A percentile compares a stretch with the other conserved stretches of the same genome.
These are phyloP conservation scores for Beauveria caledonica DNA, from an alignment of 2,329 filamentous ascomycete genomes.

Conservation along the genomic window DNA sequence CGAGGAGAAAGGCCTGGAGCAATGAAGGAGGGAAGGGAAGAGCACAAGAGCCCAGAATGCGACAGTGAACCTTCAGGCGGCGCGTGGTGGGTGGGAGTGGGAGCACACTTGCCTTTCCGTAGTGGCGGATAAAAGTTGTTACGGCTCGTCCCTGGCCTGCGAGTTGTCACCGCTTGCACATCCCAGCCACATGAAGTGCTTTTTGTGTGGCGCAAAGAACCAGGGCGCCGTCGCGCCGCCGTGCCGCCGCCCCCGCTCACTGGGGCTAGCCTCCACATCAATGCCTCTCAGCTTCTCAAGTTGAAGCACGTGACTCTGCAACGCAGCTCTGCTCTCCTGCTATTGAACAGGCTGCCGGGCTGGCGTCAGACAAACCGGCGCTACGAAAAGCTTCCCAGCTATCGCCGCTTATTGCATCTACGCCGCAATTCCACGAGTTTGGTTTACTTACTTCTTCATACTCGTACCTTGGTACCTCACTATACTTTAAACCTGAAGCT, in stretches of 20 bases:
- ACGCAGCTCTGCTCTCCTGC: neutral
- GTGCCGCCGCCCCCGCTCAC: too few relatives aligned
- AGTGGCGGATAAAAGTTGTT: conserved; percentile 8
- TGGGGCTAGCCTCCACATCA: neutral
- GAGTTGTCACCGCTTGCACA: neutral
- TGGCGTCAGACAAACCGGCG: conserved; percentile 11
- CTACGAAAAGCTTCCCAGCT: conserved; percentile 6
- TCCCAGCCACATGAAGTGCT: neutral
- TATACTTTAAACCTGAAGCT: neutral
- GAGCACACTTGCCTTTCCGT: neutral
- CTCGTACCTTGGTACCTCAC: neutral
- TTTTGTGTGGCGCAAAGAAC: too few relatives aligned
- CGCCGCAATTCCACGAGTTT: neutral
- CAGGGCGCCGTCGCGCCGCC: too few relatives aligned
- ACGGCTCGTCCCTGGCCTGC: neutral
- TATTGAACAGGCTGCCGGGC: conserved; percentile 6
- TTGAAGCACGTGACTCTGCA: neutral
- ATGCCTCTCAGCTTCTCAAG: neutral
- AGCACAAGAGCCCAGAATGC: neutral
- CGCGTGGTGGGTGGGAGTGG: neutral
- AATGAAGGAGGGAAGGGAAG: neutral
- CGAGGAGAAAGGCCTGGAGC: neutral
- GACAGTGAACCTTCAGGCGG: conserved; percentile 3
- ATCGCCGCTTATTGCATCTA: neutral
- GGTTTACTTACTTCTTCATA: neutral